Percentiles rank a stretch among this genome's conserved stretches.
Evolutionary conservation across 2,329 filamentous ascomycete species (phyloP).

Genomic region (Orbilia javanica): DNA sequence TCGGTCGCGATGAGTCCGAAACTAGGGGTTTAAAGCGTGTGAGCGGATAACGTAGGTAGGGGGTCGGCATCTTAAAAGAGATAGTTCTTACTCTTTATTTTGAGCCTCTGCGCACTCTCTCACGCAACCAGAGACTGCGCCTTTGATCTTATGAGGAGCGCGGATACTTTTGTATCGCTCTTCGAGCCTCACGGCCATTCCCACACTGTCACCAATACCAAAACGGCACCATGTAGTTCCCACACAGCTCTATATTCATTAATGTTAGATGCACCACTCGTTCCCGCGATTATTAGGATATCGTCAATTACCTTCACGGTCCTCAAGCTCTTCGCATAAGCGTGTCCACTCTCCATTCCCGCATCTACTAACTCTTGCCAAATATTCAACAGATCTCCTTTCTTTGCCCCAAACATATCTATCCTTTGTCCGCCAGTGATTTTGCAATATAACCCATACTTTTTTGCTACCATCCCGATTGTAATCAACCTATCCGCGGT

Average conservation of each 20-base stretch:
- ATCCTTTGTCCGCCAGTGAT: slow-evolving; percentile 93
- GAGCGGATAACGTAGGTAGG: neutral
- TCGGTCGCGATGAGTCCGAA: slow-evolving; percentile 93
- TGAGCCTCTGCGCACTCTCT: slow-evolving; percentile 92
- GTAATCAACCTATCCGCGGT: slow-evolving; percentile 86
- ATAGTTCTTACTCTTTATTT: slow-evolving; percentile 79
- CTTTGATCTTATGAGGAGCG: slow-evolving; percentile 91
- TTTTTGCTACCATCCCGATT: slow-evolving; percentile 85
- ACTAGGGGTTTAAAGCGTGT: slow-evolving; percentile 65
- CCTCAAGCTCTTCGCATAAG: slow-evolving; percentile 87
- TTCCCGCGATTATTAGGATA: neutral
- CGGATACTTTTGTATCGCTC: slow-evolving; percentile 92
- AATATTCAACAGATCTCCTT: slow-evolving; percentile 84
- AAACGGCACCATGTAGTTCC: slow-evolving; percentile 92
- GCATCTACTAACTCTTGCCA: slow-evolving; percentile 84
- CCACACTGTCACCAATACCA: slow-evolving; percentile 89
- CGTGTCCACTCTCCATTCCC: slow-evolving; percentile 90
- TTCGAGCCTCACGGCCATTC: slow-evolving; percentile 87
- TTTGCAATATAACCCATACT: slow-evolving; percentile 88
- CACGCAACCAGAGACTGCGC: slow-evolving; percentile 90
- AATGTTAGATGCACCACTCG: neutral
- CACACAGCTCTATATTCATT: slow-evolving; percentile 75
- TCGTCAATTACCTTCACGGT: slow-evolving; percentile 78
- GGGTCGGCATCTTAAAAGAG: neutral
- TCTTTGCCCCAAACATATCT: slow-evolving; percentile 91